phyloP scores from a whole-genome alignment of 164 flowering plant species.

The Pachysandra terminalis region DNA sequence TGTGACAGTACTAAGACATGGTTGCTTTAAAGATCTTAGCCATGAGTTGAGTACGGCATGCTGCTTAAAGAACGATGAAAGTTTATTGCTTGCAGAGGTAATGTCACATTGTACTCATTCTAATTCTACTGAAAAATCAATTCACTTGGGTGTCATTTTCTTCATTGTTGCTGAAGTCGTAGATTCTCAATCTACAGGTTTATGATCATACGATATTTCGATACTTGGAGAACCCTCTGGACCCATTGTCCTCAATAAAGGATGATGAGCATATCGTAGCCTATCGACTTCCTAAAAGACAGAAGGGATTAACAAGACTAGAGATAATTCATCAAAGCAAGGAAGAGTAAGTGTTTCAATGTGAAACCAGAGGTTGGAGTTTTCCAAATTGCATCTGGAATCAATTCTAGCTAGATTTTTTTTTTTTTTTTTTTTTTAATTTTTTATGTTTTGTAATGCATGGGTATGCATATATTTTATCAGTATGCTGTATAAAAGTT shows the following conservation, averaged over 20 bases:
- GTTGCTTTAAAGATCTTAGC: conserved; percentile 63
- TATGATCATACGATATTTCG: conserved; percentile 58
- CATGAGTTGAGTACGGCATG: conserved; percentile 62
- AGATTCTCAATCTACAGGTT: conserved; percentile 43
- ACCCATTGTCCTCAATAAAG: conserved; percentile 53
- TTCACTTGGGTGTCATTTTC: neutral
- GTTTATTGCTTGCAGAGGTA: conserved; percentile 86
- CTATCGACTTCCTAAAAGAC: conserved; percentile 55
- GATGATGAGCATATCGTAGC: conserved; percentile 85
- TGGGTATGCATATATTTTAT: no score
- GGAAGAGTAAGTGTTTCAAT: conserved; percentile 48
- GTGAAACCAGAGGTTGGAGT: neutral
- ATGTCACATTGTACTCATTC: neutral
- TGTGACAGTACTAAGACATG: conserved; percentile 63
- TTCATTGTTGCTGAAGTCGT: conserved; percentile 14
- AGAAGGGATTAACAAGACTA: conserved; percentile 39
- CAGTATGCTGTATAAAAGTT: no score
- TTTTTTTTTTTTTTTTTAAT: no score
- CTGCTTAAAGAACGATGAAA: conserved; percentile 71
- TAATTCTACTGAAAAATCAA: neutral
- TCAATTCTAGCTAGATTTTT: no score
- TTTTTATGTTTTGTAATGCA: no score
- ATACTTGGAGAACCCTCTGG: conserved; percentile 60
- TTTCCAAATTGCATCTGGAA: no score
- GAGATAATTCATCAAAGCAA: conserved; percentile 58